Evolutionary conservation across 495 filamentous ascomycete species (phyloP).

Genomic region (Clohesyomyces aquaticus): DNA sequence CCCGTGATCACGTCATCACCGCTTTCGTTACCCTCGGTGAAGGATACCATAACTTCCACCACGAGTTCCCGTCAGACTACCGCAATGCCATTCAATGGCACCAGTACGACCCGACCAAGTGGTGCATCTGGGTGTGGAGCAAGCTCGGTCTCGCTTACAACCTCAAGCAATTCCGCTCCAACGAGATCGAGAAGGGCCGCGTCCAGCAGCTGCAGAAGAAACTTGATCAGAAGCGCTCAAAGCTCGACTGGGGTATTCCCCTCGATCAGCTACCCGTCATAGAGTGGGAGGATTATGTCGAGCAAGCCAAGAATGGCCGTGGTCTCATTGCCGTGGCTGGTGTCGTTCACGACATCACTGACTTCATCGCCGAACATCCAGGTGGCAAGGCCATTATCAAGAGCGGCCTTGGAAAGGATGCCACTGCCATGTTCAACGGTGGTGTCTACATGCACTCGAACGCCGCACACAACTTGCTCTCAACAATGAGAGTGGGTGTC

Average conservation of each 20-base stretch:
- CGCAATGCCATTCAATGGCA: constrained; percentile 97
- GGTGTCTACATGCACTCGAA: constrained; percentile 98
- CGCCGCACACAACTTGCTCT: constrained; percentile 94
- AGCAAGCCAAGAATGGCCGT: constrained; percentile 84
- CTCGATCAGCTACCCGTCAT: constrained; percentile 93
- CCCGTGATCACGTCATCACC: constrained; percentile 94
- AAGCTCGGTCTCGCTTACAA: constrained; percentile 91
- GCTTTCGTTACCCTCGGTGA: constrained; percentile 95
- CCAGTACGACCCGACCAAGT: constrained; percentile 99
- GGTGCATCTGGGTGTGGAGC: constrained; percentile 94
- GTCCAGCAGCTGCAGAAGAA: constrained; percentile 99
- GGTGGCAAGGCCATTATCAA: constrained; percentile 95
- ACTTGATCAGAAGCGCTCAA: constrained; percentile 91
- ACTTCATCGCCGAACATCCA: constrained; percentile 96
- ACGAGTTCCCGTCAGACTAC: constrained; percentile 99
- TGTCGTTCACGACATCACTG: constrained; percentile 91
- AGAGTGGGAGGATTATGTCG: constrained; percentile 93
- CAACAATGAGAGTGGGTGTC: constrained; percentile 95
- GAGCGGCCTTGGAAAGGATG: constrained; percentile 93
- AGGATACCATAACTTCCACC: constrained; percentile 99
- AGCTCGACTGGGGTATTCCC: constrained; percentile 93
- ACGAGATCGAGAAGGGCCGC: constrained; percentile 99
- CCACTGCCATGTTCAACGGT: constrained; percentile 98
- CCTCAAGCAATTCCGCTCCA: constrained; percentile 95
- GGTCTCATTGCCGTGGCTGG: constrained; percentile 87